Percentiles rank a stretch among this genome's conserved stretches.
phyloP scores from a whole-genome alignment of 2,329 filamentous ascomycete genomes.

The Exserohilum turcica region DNA sequence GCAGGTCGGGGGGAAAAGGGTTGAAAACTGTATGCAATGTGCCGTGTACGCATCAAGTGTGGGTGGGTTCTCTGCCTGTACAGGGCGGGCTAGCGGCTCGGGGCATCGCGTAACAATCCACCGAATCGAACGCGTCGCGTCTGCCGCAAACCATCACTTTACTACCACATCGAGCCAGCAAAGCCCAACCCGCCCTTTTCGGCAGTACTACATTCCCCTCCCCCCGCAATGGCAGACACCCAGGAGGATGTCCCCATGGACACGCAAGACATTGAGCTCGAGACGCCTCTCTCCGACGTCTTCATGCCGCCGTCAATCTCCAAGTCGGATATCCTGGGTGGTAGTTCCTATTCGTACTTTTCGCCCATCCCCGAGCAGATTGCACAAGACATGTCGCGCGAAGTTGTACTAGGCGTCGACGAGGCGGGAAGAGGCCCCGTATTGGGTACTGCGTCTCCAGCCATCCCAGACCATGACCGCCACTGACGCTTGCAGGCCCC shows the following conservation, averaged over 20 bases:
- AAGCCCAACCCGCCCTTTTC: background rate
- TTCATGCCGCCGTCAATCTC: constrained; percentile 57
- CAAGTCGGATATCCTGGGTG: constrained; percentile 46
- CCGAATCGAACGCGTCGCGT: constrained; percentile 25
- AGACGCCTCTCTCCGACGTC: constrained; percentile 45
- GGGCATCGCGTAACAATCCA: constrained; percentile 3
- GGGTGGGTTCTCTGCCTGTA: constrained; percentile 7
- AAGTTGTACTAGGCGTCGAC: constrained; percentile 85
- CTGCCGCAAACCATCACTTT: constrained; percentile 11
- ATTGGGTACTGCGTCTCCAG: constrained; percentile 64
- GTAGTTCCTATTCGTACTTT: constrained; percentile 56
- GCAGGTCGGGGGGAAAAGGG: constrained; percentile 16
- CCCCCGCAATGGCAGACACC: constrained; percentile 40
- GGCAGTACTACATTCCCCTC: background rate
- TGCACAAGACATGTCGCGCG: constrained; percentile 53
- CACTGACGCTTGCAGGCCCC: constrained; percentile 57
- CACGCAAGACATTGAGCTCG: constrained; percentile 42
- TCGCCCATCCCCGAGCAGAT: constrained; percentile 52
- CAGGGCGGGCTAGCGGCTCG: constrained; percentile 11
- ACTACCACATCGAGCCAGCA: constrained; percentile 1
- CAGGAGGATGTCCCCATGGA: constrained; percentile 43
- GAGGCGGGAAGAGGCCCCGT: constrained; percentile 94
- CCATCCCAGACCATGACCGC: constrained; percentile 17
- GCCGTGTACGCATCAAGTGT: constrained; percentile 23
- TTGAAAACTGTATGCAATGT: constrained; percentile 30